Base-by-base conservation (phyloP, 148 eudicot genomes). In the Camellia lanceoleosa region DNA sequence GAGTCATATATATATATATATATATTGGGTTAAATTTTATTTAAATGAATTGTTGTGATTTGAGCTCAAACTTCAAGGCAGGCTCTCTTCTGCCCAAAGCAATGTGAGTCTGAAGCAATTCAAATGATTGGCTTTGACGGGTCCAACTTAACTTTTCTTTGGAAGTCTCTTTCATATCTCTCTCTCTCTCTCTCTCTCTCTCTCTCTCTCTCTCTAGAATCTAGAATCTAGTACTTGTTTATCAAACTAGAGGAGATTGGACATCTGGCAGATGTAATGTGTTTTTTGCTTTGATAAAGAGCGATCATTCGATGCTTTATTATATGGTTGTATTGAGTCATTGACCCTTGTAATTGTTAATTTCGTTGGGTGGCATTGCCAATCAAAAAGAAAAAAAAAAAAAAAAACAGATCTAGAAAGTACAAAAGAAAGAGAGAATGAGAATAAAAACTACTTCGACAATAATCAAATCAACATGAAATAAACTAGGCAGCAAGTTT, bases 81-180 rank as follows among this genome's bases (percentile, higher is more conserved):
- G 7, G 23, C 52, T n/a, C 51, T 38, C 69, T 68, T 81, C 79
- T 75, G 67, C 10, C 73, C 59, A 81, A 81, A 81, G 83, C 80
- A 76, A 60, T 75, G 68, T 74, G 56, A 61, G 67, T 65, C 65
- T 81, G 54, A 68, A 69, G 69, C 60, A 59, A 60, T 61, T 60
- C 15, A 76, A 76, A 81, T 82, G 76, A 77, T 77, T 82, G 84
- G 76, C 77, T 82, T 82, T 82, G 84, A 82, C 84, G 80, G 77
- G 84, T 82, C 84, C 80, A 82, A 77, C 72, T 71, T 47, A 1
- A 10, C 80, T 77, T 82, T 58, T 19, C 72, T 60, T 70, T 51
- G 38, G 20, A 51, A 55, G 12, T 15, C 18, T 41, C 44, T 55
- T 5, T 51, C 46, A 20, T n/a, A n/a, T n/a, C n/a, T n/a, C n/a